These are phyloP conservation scores for Piper betle DNA, from an alignment of 164 flowering plant species.

Conservation along the genomic window DNA sequence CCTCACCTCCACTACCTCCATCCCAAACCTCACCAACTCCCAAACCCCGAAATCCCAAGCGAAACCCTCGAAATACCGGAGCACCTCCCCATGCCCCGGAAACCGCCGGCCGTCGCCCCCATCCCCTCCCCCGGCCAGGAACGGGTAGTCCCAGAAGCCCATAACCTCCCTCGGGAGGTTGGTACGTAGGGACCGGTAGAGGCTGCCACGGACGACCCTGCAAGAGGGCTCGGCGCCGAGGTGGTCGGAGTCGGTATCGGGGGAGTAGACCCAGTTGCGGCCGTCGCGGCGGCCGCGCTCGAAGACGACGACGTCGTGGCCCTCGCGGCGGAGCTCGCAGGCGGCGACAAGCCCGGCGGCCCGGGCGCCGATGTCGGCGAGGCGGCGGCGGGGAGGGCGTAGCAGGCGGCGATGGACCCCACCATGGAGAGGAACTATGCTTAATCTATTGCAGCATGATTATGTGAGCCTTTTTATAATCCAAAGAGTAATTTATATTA, in stretches of 20 bases:
- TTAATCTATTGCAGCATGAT: no score
- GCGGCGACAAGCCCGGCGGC: constrained; percentile 72
- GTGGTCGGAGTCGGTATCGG: constrained; percentile 52
- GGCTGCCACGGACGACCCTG: constrained; percentile 41
- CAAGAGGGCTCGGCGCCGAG: constrained; percentile 52
- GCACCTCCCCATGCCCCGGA: constrained; percentile 70
- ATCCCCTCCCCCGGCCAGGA: constrained; percentile 14
- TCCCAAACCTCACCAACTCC: constrained; percentile 49
- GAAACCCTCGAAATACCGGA: constrained; percentile 46
- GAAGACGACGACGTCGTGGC: constrained; percentile 65
- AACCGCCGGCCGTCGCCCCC: constrained; percentile 48
- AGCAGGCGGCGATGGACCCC: neutral
- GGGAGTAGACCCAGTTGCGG: constrained; percentile 68
- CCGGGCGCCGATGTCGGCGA: constrained; percentile 89
- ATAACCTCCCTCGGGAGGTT: constrained; percentile 71
- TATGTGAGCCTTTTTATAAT: no score
- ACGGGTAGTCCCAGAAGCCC: constrained; percentile 71
- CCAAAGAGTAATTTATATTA: no score
- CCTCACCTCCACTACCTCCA: constrained; percentile 50
- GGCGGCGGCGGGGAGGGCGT: constrained; percentile 6
- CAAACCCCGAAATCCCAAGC: constrained; percentile 31
- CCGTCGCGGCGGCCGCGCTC: constrained; percentile 41
- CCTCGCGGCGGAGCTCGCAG: constrained; percentile 59
- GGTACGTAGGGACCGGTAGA: constrained; percentile 71
- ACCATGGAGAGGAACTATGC: neutral